Evolutionary conservation across 306 rosid genomes (phyloP), one percentile per base, ranked within the genome.

Genomic region (Cicer bijugum): DNA sequence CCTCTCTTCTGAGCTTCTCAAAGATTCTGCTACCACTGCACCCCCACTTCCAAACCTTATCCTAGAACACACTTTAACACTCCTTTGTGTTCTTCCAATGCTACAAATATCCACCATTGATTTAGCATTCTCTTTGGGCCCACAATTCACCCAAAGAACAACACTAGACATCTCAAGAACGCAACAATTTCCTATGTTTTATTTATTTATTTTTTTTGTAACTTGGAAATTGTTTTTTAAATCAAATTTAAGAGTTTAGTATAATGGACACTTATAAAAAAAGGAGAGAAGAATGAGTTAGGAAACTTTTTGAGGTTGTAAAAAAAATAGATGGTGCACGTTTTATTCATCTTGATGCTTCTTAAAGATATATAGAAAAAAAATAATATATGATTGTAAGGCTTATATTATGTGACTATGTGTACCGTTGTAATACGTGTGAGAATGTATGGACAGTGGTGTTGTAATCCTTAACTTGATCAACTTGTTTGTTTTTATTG

Each of bases 1-100:
- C 83, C 72, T 93, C 84, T 93, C 92, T 69, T 86, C 98, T 6
- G 96, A 89, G 6, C 97, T 79, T 58, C 96, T 85, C 14, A 86
- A 59, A 28, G 97, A 86, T 73, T 81, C 52, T 0, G 88, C 90
- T 1, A 86, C 85, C 44, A 59, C 66, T 8, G 85, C 89, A 39
- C 86, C 59, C 39, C 40, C 67, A 61, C 46, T 70, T 6, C 83
- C 82, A 33, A 86, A 85, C 2, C 84, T 81, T 43, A 85, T 78
- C 63, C 64, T 81, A 8, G 83, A 62, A 58, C 80, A 78, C 71
- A 81, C 6, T 75, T 63, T 86, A 15, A 80, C 55, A 67, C 85
- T 76, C 78, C 74, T 88, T 7, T 48, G 68, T 53, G 81, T 85
- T 15, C 84, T 85, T 6, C 50, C 66, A 60, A 37, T 33, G 1